Conservation (phyloP, 2,329 filamentous ascomycete genomes). For the Botrytis galanthina region DNA sequence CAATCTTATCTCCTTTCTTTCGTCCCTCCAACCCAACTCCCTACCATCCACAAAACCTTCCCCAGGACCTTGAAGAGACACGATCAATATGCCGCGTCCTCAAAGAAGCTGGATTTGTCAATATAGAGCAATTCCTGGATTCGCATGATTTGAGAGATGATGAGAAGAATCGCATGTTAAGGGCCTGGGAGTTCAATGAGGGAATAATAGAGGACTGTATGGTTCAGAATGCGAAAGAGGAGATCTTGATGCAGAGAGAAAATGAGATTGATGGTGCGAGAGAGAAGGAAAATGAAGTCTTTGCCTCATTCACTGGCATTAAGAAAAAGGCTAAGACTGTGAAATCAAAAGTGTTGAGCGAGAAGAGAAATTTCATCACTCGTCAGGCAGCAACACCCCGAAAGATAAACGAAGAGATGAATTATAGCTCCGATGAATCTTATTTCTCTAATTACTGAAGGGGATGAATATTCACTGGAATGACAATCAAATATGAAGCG, state of each 20-base stretch:
- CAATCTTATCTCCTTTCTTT: background rate
- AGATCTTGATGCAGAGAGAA: background rate
- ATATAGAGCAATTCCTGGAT: background rate
- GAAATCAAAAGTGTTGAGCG: background rate
- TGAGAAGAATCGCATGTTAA: background rate
- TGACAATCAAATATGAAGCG: background rate
- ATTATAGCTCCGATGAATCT: background rate
- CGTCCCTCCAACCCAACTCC: background rate
- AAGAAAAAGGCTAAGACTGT: background rate
- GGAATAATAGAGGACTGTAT: background rate
- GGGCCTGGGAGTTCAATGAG: background rate
- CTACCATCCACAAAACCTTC: background rate
- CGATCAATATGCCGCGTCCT: background rate
- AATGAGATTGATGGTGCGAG: background rate
- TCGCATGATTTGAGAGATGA: background rate
- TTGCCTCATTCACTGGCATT: background rate
- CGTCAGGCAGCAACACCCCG: background rate
- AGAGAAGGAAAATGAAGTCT: background rate
- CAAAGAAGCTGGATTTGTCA: background rate
- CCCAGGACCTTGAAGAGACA: no score
- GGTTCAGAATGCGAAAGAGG: background rate
- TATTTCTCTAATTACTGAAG: background rate
- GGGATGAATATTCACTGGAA: background rate
- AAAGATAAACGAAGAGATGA: background rate
- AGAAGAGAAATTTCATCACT: background rate